Evolutionary conservation across 2,329 filamentous ascomycete species (phyloP).

Genomic region (Amesomyces nigricolor): DNA sequence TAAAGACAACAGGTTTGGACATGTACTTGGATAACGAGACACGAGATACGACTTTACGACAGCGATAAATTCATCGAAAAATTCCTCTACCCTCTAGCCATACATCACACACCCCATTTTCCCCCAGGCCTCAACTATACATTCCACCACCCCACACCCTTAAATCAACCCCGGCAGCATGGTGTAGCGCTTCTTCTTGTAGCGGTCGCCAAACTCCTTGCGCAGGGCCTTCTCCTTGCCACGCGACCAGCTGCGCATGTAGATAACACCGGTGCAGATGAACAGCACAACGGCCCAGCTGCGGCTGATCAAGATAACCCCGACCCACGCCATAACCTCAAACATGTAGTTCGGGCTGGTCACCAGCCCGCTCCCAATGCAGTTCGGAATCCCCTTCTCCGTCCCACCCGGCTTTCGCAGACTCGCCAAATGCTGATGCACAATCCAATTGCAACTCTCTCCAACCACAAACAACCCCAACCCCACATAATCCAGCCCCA

Average conservation of each 20-base stretch:
- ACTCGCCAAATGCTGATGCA: constrained; percentile 72
- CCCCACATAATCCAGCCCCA: constrained; percentile 57
- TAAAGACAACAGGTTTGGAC: background rate
- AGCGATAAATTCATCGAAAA: no score
- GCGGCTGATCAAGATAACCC: constrained; percentile 71
- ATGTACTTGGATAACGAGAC: background rate
- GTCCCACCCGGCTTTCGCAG: constrained; percentile 75
- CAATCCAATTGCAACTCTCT: constrained; percentile 72
- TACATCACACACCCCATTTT: background rate
- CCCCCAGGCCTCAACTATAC: background rate
- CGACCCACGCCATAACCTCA: constrained; percentile 80
- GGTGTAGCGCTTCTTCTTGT: constrained; percentile 87
- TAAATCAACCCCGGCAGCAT: constrained; percentile 76
- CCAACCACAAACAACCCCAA: constrained; percentile 68
- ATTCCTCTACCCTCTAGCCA: background rate
- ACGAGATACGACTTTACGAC: background rate
- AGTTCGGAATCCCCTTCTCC: constrained; percentile 80
- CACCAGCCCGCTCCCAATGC: constrained; percentile 77
- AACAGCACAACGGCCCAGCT: constrained; percentile 76
- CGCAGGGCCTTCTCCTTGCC: constrained; percentile 91
- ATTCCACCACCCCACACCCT: constrained; percentile 15
- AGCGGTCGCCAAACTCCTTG: constrained; percentile 85
- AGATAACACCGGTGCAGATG: constrained; percentile 61
- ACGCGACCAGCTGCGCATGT: constrained; percentile 83
- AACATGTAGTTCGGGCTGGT: constrained; percentile 98